phyloP scores from a whole-genome alignment of 108 stramenopile species.

The Asterionellopsis glacialis region DNA sequence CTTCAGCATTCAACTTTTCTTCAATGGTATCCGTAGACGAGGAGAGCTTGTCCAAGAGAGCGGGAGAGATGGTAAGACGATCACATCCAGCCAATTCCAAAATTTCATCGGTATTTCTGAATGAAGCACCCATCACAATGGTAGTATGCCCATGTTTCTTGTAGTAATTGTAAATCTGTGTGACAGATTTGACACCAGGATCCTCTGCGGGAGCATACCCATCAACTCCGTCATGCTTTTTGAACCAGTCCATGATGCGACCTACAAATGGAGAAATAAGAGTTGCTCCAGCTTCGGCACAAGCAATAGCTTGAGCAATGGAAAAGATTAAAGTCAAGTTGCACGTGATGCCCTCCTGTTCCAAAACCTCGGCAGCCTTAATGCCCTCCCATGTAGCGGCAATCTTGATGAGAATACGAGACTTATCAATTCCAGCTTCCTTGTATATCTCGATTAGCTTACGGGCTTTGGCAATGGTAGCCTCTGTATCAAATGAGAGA shows the following conservation, averaged over 20 bases:
- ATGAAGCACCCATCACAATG: conserved; percentile 99
- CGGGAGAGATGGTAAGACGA: conserved; percentile 82
- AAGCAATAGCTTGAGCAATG: conserved; percentile 95
- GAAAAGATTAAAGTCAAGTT: conserved; percentile 97
- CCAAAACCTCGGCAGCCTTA: conserved; percentile 90
- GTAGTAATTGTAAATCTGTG: conserved; percentile 97
- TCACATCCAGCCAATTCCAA: conserved; percentile 84
- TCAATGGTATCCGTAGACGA: conserved; percentile 21
- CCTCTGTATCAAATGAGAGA: conserved; percentile 96
- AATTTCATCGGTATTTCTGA: conserved; percentile 89
- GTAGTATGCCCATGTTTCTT: conserved; percentile 95
- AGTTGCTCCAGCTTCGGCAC: conserved; percentile 94
- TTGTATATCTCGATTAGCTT: conserved; percentile 92
- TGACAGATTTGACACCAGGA: conserved; percentile 94
- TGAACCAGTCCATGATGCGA: conserved; percentile 98
- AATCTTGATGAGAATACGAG: conserved; percentile 96
- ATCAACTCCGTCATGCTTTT: conserved; percentile 71
- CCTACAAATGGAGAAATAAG: conserved; percentile 99
- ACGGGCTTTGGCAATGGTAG: conserved; percentile 90
- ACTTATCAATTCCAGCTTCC: conserved; percentile 88
- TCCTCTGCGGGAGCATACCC: conserved; percentile 82
- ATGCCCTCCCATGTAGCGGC: conserved; percentile 99
- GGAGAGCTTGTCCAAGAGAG: conserved; percentile 67
- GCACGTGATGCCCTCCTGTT: conserved; percentile 97
- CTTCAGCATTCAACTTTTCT: conserved; percentile 58